phyloP scores from a whole-genome alignment of 1,284 basidiomycete species.

The Melampsora abietis-canadensis region DNA sequence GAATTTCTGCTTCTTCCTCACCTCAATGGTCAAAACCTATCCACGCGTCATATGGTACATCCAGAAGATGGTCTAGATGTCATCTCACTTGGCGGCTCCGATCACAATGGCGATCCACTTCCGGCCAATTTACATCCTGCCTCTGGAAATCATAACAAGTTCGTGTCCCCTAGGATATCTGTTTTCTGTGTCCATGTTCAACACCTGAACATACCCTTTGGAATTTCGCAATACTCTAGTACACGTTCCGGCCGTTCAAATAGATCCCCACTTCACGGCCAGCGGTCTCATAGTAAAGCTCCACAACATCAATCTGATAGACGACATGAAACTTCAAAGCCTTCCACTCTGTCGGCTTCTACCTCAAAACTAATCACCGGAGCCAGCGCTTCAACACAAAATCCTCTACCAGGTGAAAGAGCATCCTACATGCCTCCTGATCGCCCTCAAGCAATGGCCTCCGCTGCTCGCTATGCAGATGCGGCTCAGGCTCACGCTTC shows the following conservation, averaged over 20 bases:
- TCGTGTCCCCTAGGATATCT: no score
- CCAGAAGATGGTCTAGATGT: constrained; percentile 41
- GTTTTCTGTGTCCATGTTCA: no score
- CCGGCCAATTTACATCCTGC: no score
- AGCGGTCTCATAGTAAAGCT: not conserved
- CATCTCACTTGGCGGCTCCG: constrained; percentile 42
- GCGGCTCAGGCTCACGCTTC: not conserved
- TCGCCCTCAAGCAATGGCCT: constrained; percentile 24
- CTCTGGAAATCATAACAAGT: no score
- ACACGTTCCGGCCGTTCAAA: not conserved
- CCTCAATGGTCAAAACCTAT: not conserved
- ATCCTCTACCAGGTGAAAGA: constrained; percentile 20
- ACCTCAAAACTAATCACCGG: not conserved
- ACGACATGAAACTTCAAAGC: not conserved
- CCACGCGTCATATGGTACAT: not conserved
- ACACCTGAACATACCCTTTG: no score
- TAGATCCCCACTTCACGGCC: not conserved
- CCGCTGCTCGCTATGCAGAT: constrained; percentile 5
- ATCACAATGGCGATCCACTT: constrained; percentile 37
- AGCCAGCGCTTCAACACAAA: constrained; percentile 1
- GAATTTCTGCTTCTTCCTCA: not conserved
- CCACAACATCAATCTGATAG: not conserved
- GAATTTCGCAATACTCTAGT: not conserved
- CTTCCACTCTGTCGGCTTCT: no score
- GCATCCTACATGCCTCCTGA: constrained; percentile 40